Base-by-base conservation (phyloP, 768 basidiomycete species). In the Hortiboletus campestris region DNA sequence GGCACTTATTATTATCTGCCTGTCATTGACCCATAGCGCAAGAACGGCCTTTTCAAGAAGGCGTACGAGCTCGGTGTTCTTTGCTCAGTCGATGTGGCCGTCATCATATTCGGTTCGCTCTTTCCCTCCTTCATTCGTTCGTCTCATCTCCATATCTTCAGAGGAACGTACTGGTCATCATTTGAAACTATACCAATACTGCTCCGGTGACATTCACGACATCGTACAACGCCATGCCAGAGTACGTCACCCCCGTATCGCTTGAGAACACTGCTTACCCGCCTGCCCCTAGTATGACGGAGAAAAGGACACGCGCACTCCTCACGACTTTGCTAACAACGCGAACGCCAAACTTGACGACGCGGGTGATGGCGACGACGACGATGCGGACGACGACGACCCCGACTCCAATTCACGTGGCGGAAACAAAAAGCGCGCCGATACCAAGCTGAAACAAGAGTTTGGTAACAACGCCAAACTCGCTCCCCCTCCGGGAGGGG, bases 21-120 rank as follows among this genome's bases (percentile, higher is more conserved):
- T 35, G 49, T 46, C 63, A 61, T 56, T 50, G 44, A 63, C 57
- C 62, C 43, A 46, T 74, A 92, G 91, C 84, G 91, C 64, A 91
- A 92, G 78, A 90, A 90, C 56, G 91, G 90, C 6, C 84, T 93
- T 59, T 92, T 93, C 85, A 91, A 92, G 73, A 92, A 92, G 67
- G 90, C 91, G 0, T 91, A 91, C 67, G 90, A 92, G 73, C 86
- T 93, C 58, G 90, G 89, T n/a, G 90, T 92, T 4, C 82, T 92
- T 40, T 93, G 91, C 69, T 90, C 88, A 14, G 91, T 92, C 62
- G 90, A 92, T 64, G 89, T 93, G 40, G 88, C 89, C 6, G 89
- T 93, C 69, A 88, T 92, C 70, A 89, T 93, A 69, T 91, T 93
- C 59, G 90, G 86, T 84, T 46, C 52, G 79, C 67, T 73, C 74